Evolutionary conservation across 164 flowering plant genomes (phyloP), one percentile per base, ranked within the genome.

Genomic region (Tetracentron sinense): DNA sequence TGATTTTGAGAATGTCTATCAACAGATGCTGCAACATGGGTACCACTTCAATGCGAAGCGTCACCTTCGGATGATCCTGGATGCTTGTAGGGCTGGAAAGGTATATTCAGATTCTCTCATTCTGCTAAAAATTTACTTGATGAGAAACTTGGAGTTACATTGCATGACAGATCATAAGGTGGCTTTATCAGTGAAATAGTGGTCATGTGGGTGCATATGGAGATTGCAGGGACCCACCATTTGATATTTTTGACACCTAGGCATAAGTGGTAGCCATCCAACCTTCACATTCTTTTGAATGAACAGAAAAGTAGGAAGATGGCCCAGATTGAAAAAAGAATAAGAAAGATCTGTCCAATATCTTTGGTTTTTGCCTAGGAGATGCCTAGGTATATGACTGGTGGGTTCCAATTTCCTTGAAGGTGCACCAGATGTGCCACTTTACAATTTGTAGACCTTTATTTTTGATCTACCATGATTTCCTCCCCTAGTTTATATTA

Each of bases 81-180:
- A 81, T 49, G 92, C 94, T 65, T 80, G 84, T 27, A 74, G 82
- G 63, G 88, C 88, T 44, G 94, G 96, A 69, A 83, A 88, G 98
- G 96, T 92, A 83, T 56, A 50, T 58, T 38, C 19, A 4, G 27
- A 55, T 51, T 54, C 19, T 26, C 58, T 47, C 42, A 22, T 29
- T 29, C n/a, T 5, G 30, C 28, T 50, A 58, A 21, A 33, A 46
- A 44, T 56, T 19, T 28, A 61, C 4, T 10, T 30, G n/a, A 20
- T 16, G 1, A 38, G 14, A 8, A 38, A 38, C 1, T 38, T 38
- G 44, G 8, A 38, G n/a, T n/a, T n/a, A n/a, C n/a, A n/a, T n/a
- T n/a, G n/a, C n/a, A n/a, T n/a, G n/a, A n/a, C n/a, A n/a, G n/a
- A n/a, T n/a, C n/a, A n/a, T n/a, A n/a, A n/a, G 11, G 14, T 38